Base-by-base conservation (phyloP, 192 early-diverging fungal species). In the Geranomyces variabilis region DNA sequence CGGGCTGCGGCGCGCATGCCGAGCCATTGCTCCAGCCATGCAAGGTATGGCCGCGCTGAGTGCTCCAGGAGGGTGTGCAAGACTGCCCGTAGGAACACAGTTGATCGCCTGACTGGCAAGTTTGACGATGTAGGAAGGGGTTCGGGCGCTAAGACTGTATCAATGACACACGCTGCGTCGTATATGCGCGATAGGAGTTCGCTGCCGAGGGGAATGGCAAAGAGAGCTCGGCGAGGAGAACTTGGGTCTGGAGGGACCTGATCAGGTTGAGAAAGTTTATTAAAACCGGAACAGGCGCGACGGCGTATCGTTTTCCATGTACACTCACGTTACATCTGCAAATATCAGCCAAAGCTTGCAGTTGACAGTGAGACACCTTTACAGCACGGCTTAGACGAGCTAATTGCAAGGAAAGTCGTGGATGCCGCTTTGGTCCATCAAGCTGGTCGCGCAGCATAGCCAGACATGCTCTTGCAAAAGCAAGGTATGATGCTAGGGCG, bases 1-100 rank as follows among this genome's bases (percentile, higher is more conserved):
- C 21, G n/a, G 21, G 57, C 14, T 12, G 47, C 22, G 14, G 34
- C 41, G 12, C 34, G 34, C 21, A 72, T 10, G 21, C 70, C 70
- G 10, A 72, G 60, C 70, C 60, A 64, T 55, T 64, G 70, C 59
- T 63, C 60, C 15, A 72, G 15, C 60, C 62, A 72, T 7, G 70
- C 36, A 15, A 72, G 36, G 47, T 72, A 72, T n/a, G 70, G 70
- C 14, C 62, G 70, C 10, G 44, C 49, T 17, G 70, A 19, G 36
- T 72, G 62, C 17, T 55, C 26, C 8, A 72, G 46, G 17, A 72
- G 31, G 8, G 15, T 61, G 26, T 56, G 34, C 19, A 34, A 48
- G 14, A 56, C 31, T 7, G 17, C 31, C 17, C 58, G 58, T 6
- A 60, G 58, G 21, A 26, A 68, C 2, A 26, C 53, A 24, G 48